A percentile compares a stretch with the other conserved stretches of the same genome.
Conservation (phyloP, 2,329 filamentous ascomycete genomes). For the Fusarium guadeloupense region DNA sequence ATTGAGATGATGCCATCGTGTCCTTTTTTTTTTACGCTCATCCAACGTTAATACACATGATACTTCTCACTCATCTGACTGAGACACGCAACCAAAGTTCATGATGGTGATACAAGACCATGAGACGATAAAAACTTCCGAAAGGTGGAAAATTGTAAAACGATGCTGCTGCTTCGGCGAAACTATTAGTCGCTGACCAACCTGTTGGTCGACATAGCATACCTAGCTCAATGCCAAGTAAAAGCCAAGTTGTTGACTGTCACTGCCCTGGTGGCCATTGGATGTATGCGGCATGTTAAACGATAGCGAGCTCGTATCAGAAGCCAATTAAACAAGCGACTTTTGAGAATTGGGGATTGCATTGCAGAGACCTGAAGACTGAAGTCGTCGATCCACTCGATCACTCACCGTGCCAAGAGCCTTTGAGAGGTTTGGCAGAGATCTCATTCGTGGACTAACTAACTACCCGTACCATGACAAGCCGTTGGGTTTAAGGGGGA, state of each 20-base stretch:
- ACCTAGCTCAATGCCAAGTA: conserved; percentile 15
- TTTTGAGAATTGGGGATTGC: conserved; percentile 1
- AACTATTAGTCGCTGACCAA: conserved; percentile 24
- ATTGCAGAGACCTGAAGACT: conserved; percentile 1
- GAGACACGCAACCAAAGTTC: not conserved
- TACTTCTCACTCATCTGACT: not conserved
- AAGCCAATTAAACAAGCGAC: conserved; percentile 5
- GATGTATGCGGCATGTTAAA: conserved; percentile 8
- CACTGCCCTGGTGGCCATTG: conserved; percentile 18
- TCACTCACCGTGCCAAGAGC: conserved; percentile 6
- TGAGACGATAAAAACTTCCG: not conserved
- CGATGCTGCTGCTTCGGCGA: conserved; percentile 9
- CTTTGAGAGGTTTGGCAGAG: not conserved
- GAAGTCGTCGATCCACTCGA: conserved; percentile 5
- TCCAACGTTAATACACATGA: not conserved
- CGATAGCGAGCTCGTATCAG: conserved; percentile 13
- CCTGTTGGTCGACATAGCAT: conserved; percentile 1
- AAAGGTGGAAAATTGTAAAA: conserved; percentile 28
- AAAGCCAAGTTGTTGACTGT: conserved; percentile 23
- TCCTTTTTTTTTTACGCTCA: not conserved
- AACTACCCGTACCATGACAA: not conserved
- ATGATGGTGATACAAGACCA: not conserved
- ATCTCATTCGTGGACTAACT: conserved; percentile 37
- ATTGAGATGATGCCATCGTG: not conserved
- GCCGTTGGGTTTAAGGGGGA: conserved; percentile 12